Evolutionary conservation across 495 filamentous ascomycete genomes (phyloP).

Genomic region (Neurospora tetrasperma): DNA sequence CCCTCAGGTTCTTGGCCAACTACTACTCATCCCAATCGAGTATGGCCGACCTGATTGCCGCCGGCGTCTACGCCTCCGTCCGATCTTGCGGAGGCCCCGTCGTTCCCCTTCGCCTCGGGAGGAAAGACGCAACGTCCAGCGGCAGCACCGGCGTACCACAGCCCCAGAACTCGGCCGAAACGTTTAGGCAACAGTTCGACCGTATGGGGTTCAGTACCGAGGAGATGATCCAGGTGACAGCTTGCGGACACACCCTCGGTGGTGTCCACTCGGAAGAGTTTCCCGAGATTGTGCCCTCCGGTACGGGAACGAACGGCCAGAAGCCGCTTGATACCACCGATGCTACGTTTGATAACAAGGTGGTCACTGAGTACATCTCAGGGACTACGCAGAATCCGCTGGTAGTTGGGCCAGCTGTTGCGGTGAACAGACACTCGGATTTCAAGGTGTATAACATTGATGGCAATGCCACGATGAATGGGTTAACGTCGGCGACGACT

Average conservation of each 20-base stretch:
- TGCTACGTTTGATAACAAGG: constrained; percentile 42
- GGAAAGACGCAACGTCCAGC: constrained; percentile 41
- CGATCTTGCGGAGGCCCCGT: constrained; percentile 49
- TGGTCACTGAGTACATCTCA: constrained; percentile 46
- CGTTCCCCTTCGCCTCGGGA: constrained; percentile 44
- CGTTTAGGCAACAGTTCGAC: constrained; percentile 43
- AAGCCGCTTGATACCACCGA: constrained; percentile 35
- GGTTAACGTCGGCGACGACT: constrained; percentile 31
- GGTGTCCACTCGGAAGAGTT: constrained; percentile 49
- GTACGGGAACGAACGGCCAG: constrained; percentile 36
- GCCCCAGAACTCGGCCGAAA: constrained; percentile 42
- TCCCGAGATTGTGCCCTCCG: constrained; percentile 39
- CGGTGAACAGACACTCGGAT: constrained; percentile 39
- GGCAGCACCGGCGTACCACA: constrained; percentile 47
- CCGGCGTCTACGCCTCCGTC: constrained; percentile 46
- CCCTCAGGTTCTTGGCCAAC: constrained; percentile 43
- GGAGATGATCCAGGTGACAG: constrained; percentile 51
- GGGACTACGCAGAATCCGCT: constrained; percentile 44
- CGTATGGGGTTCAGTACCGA: constrained; percentile 46
- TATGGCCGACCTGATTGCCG: constrained; percentile 48
- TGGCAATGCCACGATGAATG: constrained; percentile 42
- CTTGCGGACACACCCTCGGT: constrained; percentile 53
- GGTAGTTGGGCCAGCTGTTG: constrained; percentile 36
- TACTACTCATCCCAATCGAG: constrained; percentile 42
- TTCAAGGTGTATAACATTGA: constrained; percentile 48